A percentile compares a stretch with the other conserved stretches of the same genome.
phyloP scores from a whole-genome alignment of 2,329 filamentous ascomycete genomes.

The Lasiodiplodia hormozganensis region DNA sequence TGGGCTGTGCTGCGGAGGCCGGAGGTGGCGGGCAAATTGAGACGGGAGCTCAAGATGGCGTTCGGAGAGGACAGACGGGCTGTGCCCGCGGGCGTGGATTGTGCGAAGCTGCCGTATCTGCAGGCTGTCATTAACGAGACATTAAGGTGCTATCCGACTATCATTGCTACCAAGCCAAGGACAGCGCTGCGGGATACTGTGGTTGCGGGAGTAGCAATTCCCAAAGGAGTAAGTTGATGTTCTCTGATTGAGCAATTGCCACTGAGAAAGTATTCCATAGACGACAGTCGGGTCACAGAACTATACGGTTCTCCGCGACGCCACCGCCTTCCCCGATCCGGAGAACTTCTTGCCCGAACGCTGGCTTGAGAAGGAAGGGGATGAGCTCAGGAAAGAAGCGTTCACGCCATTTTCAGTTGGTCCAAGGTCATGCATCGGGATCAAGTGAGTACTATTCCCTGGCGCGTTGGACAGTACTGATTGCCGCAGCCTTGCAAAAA shows the following conservation, averaged over 20 bases:
- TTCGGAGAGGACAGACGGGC: neutral
- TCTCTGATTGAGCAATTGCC: no score
- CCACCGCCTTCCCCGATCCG: neutral
- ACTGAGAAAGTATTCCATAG: neutral
- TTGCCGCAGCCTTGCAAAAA: neutral
- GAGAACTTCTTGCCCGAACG: neutral
- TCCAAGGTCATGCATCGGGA: slow-evolving; percentile 1
- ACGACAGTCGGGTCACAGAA: slow-evolving; percentile 6
- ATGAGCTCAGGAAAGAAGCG: slow-evolving; percentile 6
- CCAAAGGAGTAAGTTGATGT: neutral
- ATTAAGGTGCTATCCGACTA: slow-evolving; percentile 21
- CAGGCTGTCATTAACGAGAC: slow-evolving; percentile 30
- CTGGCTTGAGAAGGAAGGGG: neutral
- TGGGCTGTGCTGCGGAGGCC: slow-evolving; percentile 3
- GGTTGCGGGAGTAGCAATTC: neutral
- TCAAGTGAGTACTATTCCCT: neutral
- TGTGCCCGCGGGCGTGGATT: neutral
- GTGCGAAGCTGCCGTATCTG: slow-evolving; percentile 8
- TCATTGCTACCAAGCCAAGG: slow-evolving; percentile 23
- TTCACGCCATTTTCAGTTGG: slow-evolving; percentile 6
- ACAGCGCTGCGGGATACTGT: neutral
- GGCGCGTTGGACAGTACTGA: neutral
- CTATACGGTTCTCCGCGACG: slow-evolving; percentile 1
- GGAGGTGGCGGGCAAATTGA: neutral
- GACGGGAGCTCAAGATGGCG: neutral